A percentile compares a stretch with the other conserved stretches of the same genome.
Conservation (phyloP, 805 yeast species). For the Candida methanosorbosa region DNA sequence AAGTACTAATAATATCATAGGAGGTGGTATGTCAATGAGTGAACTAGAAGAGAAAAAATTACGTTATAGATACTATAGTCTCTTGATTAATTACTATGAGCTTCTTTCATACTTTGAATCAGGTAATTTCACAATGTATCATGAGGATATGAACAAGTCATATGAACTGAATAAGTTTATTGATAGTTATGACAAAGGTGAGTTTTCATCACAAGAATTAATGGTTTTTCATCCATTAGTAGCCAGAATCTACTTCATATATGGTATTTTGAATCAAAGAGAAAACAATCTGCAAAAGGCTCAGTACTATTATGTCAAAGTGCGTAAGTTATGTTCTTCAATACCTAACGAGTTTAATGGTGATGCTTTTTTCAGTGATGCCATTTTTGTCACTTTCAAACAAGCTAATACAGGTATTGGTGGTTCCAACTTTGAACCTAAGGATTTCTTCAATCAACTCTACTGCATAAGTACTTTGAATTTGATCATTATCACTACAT, state of each 20-base stretch:
- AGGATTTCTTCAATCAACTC: slow-evolving; percentile 13
- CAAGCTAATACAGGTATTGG: slow-evolving; percentile 17
- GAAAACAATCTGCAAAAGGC: slow-evolving; percentile 28
- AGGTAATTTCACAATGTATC: slow-evolving; percentile 12
- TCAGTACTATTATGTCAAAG: slow-evolving; percentile 29
- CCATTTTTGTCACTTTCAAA: slow-evolving; percentile 10
- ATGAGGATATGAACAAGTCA: not conserved
- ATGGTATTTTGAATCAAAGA: slow-evolving; percentile 31
- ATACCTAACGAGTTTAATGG: slow-evolving; percentile 10
- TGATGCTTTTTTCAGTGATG: slow-evolving; percentile 15
- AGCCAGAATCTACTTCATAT: slow-evolving; percentile 30
- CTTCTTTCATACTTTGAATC: slow-evolving; percentile 27
- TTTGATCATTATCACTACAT: slow-evolving; percentile 9
- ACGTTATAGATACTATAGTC: slow-evolving; percentile 22
- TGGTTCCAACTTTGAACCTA: slow-evolving; percentile 12
- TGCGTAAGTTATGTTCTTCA: slow-evolving; percentile 18
- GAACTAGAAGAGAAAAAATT: slow-evolving; percentile 18
- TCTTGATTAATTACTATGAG: slow-evolving; percentile 26
- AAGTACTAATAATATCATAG: not conserved
- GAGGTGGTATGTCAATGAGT: not conserved
- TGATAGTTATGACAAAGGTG: slow-evolving; percentile 25
- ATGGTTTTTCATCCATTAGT: slow-evolving; percentile 26
- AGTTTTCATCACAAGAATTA: slow-evolving; percentile 30
- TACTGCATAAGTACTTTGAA: slow-evolving; percentile 17
- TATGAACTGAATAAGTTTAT: slow-evolving; percentile 25